These are phyloP conservation scores for Barnettozyma botsteinii DNA, from an alignment of 805 yeast species.

Conservation along the genomic window DNA sequence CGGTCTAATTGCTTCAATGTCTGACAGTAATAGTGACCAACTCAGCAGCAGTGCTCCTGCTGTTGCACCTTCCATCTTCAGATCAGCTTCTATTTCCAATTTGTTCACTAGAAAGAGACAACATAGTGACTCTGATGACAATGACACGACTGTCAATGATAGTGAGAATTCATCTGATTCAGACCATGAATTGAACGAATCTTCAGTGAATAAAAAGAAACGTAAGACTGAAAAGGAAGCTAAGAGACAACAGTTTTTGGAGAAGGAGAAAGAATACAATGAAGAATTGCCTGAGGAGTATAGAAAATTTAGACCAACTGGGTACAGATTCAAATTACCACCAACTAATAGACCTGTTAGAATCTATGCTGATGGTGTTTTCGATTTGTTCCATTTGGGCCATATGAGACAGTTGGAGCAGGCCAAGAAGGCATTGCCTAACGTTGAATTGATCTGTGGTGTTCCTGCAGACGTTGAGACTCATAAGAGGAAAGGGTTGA, in stretches of 20 bases:
- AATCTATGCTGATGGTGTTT: slow-evolving; percentile 97
- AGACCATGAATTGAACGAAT: slow-evolving; percentile 6
- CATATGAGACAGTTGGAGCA: slow-evolving; percentile 98
- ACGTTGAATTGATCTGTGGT: slow-evolving; percentile 83
- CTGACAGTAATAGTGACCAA: too few species aligned
- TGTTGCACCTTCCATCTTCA: slow-evolving; percentile 5
- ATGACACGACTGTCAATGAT: neutral
- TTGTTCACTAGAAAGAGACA: slow-evolving; percentile 7
- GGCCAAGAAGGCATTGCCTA: slow-evolving; percentile 86
- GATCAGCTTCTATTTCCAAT: slow-evolving; percentile 8
- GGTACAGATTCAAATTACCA: slow-evolving; percentile 74
- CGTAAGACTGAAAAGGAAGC: slow-evolving; percentile 24
- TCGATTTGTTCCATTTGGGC: slow-evolving; percentile 93
- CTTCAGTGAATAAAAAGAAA: slow-evolving; percentile 18
- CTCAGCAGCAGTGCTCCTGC: neutral
- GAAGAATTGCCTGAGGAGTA: slow-evolving; percentile 60
- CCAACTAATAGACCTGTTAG: slow-evolving; percentile 82
- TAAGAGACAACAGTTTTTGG: slow-evolving; percentile 25
- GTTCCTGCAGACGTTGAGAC: slow-evolving; percentile 87
- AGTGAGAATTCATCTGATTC: slow-evolving; percentile 1
- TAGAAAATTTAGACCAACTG: slow-evolving; percentile 74
- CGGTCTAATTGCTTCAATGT: too few species aligned
- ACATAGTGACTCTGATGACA: slow-evolving; percentile 6
- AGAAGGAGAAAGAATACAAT: slow-evolving; percentile 56
- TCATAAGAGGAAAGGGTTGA: slow-evolving; percentile 87